Percentiles rank a stretch among this genome's conserved stretches.
phyloP scores from a whole-genome alignment of 2,329 filamentous ascomycete genomes.

The Sporothrix protearum region DNA sequence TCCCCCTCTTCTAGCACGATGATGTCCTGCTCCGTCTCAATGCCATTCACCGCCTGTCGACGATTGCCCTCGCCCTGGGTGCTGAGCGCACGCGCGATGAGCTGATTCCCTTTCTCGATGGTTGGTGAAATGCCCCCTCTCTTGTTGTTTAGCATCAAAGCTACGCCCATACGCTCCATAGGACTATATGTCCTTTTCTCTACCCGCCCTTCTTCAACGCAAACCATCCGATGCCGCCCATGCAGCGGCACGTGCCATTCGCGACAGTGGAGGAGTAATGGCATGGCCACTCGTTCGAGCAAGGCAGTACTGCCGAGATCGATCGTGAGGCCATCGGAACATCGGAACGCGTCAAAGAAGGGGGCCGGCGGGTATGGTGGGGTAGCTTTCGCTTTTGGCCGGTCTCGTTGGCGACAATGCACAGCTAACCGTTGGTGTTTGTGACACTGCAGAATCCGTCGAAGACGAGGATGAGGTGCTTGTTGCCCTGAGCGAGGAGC shows the following conservation, averaged over 20 bases:
- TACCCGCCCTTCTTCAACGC: background rate
- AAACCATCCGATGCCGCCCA: background rate
- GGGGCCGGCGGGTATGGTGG: background rate
- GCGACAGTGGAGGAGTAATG: background rate
- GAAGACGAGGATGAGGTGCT: slow-evolving; percentile 99
- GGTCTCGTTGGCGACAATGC: background rate
- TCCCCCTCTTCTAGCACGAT: slow-evolving; percentile 68
- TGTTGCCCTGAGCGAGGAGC: slow-evolving; percentile 92
- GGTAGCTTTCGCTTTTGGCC: background rate
- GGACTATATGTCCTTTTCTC: background rate
- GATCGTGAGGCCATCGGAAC: background rate
- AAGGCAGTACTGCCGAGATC: background rate
- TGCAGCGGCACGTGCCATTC: background rate
- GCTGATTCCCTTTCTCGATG: slow-evolving; percentile 97
- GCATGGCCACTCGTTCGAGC: background rate
- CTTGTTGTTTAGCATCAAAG: background rate
- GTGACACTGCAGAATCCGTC: slow-evolving; percentile 71
- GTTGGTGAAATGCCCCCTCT: slow-evolving; percentile 54
- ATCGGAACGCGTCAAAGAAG: background rate
- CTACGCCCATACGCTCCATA: background rate
- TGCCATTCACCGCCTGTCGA: slow-evolving; percentile 95
- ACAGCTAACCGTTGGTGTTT: slow-evolving; percentile 15
- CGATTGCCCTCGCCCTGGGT: slow-evolving; percentile 93
- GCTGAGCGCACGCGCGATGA: slow-evolving; percentile 96
- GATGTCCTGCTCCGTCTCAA: slow-evolving; percentile 97